Evolutionary conservation across 2,329 filamentous ascomycete genomes (phyloP), one percentile per base, ranked within the genome.

Genomic region (Colletotrichum tamarilloi): DNA sequence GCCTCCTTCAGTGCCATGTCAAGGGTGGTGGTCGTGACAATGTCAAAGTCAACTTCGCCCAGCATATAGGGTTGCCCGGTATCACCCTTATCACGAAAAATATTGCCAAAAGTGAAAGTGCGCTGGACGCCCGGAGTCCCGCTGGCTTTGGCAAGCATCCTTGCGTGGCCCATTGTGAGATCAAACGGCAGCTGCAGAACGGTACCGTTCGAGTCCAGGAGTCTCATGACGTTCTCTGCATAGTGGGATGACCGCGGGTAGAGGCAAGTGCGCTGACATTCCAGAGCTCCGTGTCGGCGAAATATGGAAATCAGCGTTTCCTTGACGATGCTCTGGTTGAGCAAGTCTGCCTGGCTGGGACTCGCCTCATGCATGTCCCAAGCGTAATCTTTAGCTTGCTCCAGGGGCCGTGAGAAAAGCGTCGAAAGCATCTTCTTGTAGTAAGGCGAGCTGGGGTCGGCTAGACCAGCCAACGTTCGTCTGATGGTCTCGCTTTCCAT

Each of bases 11-110:
- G 82, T 1, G 95, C 93, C 58, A 97, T 86, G 78, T 98, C 95
- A 5, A 95, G 83, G 1, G 93, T 92, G 77, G 95, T 92, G 57
- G 91, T 89, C 0, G 95, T 96, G n/a, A 98, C 89, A 73, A 99
- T 95, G 82, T 99, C 97, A 81, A 98, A 99, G 81, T 98, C 95
- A 2, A 97, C 95, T 80, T 98, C 97, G 11, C 94, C 93, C 80
- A 94, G 93, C 78, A 92, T 93, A 69, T 89, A 89, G 7, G 97
- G 97, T 77, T 97, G 94, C 2, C 94, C 94, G 8, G 94, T 95
- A 68, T 92, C 92, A 62, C 91, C 87, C 58, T 90, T 92, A 75
- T 97, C 94, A 53, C 97, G 91, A 80, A 95, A 98, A 1, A 98
- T 95, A 42, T 89, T 92, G 7, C 95, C 95, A 80, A 99, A 98